phyloP scores from a whole-genome alignment of 768 basidiomycete genomes.

The Cystofilobasidium macerans region DNA sequence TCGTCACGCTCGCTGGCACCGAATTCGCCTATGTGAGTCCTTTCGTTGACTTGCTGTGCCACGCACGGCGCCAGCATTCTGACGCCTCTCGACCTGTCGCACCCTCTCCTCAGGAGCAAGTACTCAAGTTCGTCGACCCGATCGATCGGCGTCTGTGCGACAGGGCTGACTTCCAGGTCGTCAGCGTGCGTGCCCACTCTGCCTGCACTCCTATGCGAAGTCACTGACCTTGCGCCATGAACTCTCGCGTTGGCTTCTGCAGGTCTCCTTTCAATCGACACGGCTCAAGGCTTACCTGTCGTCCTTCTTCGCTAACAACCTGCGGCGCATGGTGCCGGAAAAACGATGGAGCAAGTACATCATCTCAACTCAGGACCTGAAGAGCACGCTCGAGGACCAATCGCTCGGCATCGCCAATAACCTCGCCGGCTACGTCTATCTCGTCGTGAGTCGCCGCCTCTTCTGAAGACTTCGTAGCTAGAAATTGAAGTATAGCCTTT shows the following conservation, averaged over 20 bases:
- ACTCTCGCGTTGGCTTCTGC: background rate
- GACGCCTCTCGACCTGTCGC: background rate
- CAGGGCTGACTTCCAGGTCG: constrained; percentile 10
- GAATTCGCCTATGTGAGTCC: background rate
- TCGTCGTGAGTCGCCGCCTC: constrained; percentile 4
- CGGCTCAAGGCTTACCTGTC: constrained; percentile 11
- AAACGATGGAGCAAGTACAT: constrained; percentile 14
- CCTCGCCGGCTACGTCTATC: constrained; percentile 16
- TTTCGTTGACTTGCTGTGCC: background rate
- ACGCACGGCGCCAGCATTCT: background rate
- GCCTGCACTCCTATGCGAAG: background rate
- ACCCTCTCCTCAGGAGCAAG: background rate
- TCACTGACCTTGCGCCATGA: background rate
- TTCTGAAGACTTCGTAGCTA: background rate
- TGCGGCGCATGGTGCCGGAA: constrained; percentile 1
- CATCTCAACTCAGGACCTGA: constrained; percentile 7
- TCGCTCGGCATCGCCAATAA: constrained; percentile 9
- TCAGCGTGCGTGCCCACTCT: background rate
- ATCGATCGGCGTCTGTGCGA: background rate
- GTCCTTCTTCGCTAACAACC: constrained; percentile 10
- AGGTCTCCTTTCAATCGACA: constrained; percentile 10
- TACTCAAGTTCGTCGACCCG: background rate
- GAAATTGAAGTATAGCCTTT: background rate
- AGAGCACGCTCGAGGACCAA: constrained; percentile 7
- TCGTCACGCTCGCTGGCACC: constrained; percentile 7